Conservation (phyloP, 148 eudicot species). For the Oxyria digyna region DNA sequence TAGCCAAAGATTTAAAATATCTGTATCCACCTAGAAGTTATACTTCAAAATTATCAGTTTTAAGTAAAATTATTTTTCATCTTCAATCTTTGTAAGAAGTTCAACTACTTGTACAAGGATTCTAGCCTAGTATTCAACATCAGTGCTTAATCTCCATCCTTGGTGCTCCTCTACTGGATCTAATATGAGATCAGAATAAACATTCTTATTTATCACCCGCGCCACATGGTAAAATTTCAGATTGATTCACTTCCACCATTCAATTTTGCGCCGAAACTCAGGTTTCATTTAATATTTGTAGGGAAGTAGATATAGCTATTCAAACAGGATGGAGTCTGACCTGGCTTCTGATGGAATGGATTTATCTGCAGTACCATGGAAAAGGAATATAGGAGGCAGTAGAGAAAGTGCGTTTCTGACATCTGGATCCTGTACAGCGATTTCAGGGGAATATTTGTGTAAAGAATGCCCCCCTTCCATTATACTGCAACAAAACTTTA, state of each 20-base stretch:
- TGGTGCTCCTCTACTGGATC: not conserved
- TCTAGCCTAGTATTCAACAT: not conserved
- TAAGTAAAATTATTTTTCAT: not conserved
- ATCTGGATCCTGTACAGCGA: slow-evolving; percentile 63
- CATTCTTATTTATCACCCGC: not conserved
- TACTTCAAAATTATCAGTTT: not conserved
- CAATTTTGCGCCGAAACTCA: too few relatives aligned
- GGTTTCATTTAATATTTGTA: not conserved
- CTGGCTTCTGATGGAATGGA: slow-evolving; percentile 85
- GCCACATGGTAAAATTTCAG: not conserved
- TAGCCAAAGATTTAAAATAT: not conserved
- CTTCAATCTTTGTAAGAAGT: not conserved
- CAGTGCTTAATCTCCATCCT: not conserved
- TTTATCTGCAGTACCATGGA: slow-evolving; percentile 92
- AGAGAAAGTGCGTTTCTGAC: slow-evolving; percentile 47
- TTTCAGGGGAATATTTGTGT: slow-evolving; percentile 64
- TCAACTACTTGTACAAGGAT: not conserved
- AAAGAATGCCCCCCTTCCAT: slow-evolving; percentile 90
- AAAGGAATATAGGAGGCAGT: slow-evolving; percentile 63
- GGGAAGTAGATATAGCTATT: not conserved
- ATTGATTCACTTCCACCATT: not conserved
- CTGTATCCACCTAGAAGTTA: not conserved
- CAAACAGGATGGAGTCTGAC: slow-evolving; percentile 22
- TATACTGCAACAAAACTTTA: slow-evolving; percentile 35
- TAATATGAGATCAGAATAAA: not conserved